A percentile compares a stretch with the other conserved stretches of the same genome.
Evolutionary conservation across 768 basidiomycete species (phyloP).

Genomic region (Panaeolus papilionaceus): DNA sequence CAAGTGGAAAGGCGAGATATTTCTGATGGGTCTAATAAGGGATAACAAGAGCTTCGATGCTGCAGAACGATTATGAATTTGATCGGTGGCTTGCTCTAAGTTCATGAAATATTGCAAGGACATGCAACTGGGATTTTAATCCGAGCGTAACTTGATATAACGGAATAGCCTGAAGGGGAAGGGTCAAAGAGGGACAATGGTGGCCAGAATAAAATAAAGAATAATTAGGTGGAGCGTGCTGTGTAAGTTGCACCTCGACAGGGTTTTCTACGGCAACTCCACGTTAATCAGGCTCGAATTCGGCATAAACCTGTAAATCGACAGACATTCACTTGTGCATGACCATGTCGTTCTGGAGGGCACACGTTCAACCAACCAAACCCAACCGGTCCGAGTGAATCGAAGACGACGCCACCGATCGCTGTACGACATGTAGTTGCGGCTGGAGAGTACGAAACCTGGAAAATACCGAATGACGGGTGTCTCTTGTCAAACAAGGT

Average conservation of each 20-base stretch:
- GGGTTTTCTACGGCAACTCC: background rate
- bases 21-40: background rate
- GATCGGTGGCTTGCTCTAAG: background rate
- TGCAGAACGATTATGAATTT: background rate
- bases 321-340: background rate
- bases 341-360: background rate
- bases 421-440: background rate
- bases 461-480: background rate
- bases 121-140: background rate
- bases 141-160: background rate
- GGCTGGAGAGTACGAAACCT: background rate
- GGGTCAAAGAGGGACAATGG: background rate
- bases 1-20: background rate
- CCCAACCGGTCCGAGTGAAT: background rate
- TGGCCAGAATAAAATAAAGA: background rate
- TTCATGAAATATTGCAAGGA: no score
- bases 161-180: constrained; percentile 10
- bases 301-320: background rate
- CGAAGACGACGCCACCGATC: constrained; percentile 3
- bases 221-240: background rate
- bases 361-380: background rate
- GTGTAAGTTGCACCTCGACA: background rate
- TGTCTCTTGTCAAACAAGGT: background rate
- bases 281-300: background rate
- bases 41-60: background rate